Evolutionary conservation across 768 basidiomycete genomes (phyloP).

Genomic region (Tulasnella sp.): DNA sequence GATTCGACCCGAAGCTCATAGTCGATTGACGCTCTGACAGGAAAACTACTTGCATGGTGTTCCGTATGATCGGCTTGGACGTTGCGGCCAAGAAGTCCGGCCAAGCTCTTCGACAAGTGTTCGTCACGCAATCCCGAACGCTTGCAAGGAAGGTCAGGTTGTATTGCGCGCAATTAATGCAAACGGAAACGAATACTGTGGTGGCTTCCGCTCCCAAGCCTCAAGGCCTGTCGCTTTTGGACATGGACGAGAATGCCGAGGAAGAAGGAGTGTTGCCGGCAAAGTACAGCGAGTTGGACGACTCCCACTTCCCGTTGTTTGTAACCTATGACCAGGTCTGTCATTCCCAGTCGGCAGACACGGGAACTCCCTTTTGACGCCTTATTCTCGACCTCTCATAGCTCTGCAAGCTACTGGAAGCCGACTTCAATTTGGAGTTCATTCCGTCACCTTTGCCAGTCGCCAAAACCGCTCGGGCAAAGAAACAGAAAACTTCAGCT

Average conservation of each 20-base stretch:
- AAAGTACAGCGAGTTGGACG: slow-evolving; percentile 52
- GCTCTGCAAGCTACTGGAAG: slow-evolving; percentile 51
- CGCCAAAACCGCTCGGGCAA: slow-evolving; percentile 21
- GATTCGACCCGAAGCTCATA: background rate
- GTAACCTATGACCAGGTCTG: slow-evolving; percentile 59
- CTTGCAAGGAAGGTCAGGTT: slow-evolving; percentile 66
- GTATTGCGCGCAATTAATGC: slow-evolving; percentile 52
- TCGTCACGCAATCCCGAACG: slow-evolving; percentile 32
- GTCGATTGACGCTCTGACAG: background rate
- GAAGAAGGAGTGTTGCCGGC: slow-evolving; percentile 47
- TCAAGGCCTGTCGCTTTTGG: slow-evolving; percentile 26
- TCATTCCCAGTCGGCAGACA: background rate
- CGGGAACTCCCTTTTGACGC: background rate
- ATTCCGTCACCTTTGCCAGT: background rate
- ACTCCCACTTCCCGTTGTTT: slow-evolving; percentile 66
- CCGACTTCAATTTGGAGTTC: slow-evolving; percentile 37
- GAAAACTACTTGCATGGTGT: slow-evolving; percentile 29
- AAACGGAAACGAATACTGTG: slow-evolving; percentile 39
- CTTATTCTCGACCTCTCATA: slow-evolving; percentile 31
- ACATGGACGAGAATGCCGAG: slow-evolving; percentile 40
- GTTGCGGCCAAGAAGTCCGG: background rate
- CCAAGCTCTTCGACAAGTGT: slow-evolving; percentile 15
- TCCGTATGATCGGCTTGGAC: slow-evolving; percentile 25
- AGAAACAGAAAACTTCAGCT: slow-evolving; percentile 5
- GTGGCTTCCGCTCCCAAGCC: too few species aligned